Evolutionary conservation across 2,329 filamentous ascomycete species (phyloP), one percentile per base, ranked within the genome.

Genomic region (Fusarium virguliforme): DNA sequence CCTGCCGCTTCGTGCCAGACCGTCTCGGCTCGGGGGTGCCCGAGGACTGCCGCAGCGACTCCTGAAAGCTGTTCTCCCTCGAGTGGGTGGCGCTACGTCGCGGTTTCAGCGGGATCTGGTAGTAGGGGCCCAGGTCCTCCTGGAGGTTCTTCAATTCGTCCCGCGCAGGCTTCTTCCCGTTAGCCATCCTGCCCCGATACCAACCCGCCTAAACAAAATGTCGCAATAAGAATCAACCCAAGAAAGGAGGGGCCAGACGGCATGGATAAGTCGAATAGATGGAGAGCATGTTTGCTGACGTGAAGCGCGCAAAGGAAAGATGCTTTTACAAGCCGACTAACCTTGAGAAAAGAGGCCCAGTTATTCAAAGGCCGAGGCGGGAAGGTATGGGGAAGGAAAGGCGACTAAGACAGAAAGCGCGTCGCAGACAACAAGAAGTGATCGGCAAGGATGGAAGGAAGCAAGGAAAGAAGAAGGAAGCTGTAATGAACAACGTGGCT

Each of bases 51-150:
- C 67, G 64, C 46, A 69, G 62, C 64, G 73, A 70, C 60, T 76
- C 74, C 46, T 72, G 68, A 56, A 74, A 70, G 54, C 72, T 72
- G 40, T 73, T 71, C 63, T 73, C 69, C 53, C 68, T 68, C 56
- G 75, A 75, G 15, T 74, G 72, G 50, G 73, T 67, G 35, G 65
- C 66, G 51, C 68, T 74, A 65, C 76, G 65, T 61, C 74, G 67
- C 22, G 71, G 73, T 38, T 73, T 71, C 10, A 75, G 62, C 26
- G 74, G 72, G 60, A 74, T 70, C 38, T 78, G 74, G 64, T 77
- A 80, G 60, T 77, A 80, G 12, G 79, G 77, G 8, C 79, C 79
- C 55, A 80, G 79, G 53, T 81, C 74, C 72, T 80, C 78, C 51
- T 74, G 71, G 64, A 81, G 79, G 43, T 77, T 77, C 65, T 75